phyloP scores from a whole-genome alignment of 208 protist species.

The Acanthamoeba healyi region DNA sequence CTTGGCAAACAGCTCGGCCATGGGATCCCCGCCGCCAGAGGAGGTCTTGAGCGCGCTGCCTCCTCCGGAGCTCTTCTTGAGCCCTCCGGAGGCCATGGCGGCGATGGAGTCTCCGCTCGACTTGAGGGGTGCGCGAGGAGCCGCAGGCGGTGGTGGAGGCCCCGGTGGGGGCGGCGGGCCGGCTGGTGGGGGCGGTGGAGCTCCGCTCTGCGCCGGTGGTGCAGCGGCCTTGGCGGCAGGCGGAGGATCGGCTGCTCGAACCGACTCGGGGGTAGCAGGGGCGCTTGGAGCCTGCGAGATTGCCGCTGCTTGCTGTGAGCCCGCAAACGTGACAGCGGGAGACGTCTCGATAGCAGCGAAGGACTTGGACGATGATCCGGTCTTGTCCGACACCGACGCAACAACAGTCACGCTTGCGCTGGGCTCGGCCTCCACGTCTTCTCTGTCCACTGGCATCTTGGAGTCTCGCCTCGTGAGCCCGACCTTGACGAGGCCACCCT shows the following conservation, averaged over 20 bases:
- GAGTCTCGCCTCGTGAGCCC: not conserved
- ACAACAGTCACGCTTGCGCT: no score
- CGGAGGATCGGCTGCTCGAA: not conserved
- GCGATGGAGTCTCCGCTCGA: not conserved
- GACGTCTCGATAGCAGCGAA: not conserved
- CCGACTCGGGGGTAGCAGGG: not conserved
- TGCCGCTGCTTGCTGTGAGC: no score
- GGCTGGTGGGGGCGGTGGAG: not conserved
- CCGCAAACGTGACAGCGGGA: not conserved
- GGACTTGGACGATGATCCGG: not conserved
- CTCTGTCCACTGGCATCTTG: not conserved
- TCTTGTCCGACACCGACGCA: no score
- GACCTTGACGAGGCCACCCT: not conserved
- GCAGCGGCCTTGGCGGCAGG: not conserved
- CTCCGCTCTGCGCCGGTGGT: not conserved
- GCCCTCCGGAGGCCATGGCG: not conserved
- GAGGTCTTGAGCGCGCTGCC: not conserved
- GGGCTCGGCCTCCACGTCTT: not conserved
- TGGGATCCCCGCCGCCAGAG: not conserved
- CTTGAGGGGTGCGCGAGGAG: no score
- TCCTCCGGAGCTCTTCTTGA: conserved; percentile 7
- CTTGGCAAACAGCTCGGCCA: conserved; percentile 1
- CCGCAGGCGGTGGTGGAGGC: not conserved
- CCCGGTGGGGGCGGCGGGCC: not conserved
- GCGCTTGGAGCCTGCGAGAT: not conserved